A percentile compares a stretch with the other conserved stretches of the same genome.
These are phyloP conservation scores for Pisolithus albus DNA, from an alignment of 768 basidiomycete genomes.

Conservation along the genomic window DNA sequence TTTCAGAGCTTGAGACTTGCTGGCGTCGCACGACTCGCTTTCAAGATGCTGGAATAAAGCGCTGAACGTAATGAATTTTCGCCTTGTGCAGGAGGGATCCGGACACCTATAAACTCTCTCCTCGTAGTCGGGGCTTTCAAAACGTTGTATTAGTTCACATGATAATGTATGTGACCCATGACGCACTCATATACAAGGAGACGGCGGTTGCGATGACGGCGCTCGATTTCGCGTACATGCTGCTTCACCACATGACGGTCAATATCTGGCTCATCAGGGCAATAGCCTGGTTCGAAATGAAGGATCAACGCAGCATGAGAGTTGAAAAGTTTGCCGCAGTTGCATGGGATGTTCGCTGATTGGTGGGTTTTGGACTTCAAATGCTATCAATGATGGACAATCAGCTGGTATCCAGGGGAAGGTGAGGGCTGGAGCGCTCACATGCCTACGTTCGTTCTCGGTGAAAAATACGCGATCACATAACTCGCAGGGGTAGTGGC, in stretches of 20 bases:
- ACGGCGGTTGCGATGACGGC: background rate
- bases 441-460: slow-evolving; percentile 28
- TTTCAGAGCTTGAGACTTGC: too few species aligned
- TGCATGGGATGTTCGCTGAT: background rate
- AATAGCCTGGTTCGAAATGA: background rate
- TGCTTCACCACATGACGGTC: background rate
- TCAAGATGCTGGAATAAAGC: background rate
- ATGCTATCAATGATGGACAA: background rate
- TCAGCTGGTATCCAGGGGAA: background rate
- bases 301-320: background rate
- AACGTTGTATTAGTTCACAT: background rate
- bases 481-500: slow-evolving; percentile 35
- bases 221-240: background rate
- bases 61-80: background rate
- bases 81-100: slow-evolving; percentile 5
- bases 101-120: background rate
- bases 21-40: background rate
- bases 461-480: slow-evolving; percentile 38
- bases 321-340: background rate
- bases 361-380: background rate
- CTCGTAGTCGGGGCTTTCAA: background rate
- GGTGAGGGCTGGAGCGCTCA: background rate
- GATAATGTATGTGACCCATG: background rate
- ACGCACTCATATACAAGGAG: too few species aligned
- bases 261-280: background rate